These are phyloP conservation scores for Globisporangium radiosum DNA, from an alignment of 352 stramenopile genomes.

Conservation along the genomic window DNA sequence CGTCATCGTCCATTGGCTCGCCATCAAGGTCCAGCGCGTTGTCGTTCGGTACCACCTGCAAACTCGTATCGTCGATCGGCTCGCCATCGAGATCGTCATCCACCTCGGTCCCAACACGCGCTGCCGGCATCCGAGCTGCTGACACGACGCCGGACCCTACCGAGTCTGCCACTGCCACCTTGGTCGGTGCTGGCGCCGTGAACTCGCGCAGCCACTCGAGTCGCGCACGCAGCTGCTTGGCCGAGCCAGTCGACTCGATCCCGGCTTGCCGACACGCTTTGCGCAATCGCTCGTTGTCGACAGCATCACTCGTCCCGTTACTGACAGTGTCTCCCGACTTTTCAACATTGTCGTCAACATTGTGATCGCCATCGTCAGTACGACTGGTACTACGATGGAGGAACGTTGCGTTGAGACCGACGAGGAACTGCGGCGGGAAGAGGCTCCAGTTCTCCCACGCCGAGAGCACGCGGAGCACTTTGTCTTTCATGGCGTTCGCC, in stretches of 20 bases:
- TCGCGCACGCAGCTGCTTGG: constrained; percentile 31
- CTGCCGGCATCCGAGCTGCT: constrained; percentile 2
- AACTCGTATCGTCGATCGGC: constrained; percentile 14
- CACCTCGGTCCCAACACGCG: background rate
- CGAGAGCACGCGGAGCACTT: constrained; percentile 65
- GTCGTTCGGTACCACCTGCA: no score
- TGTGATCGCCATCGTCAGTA: constrained; percentile 7
- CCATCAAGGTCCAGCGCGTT: constrained; percentile 15
- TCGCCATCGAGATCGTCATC: constrained; percentile 38
- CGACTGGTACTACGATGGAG: constrained; percentile 15
- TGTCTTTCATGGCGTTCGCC: constrained; percentile 74
- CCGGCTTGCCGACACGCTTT: constrained; percentile 65
- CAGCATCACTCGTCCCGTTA: background rate
- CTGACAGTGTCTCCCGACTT: background rate
- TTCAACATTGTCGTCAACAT: constrained; percentile 57
- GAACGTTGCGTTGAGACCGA: constrained; percentile 79
- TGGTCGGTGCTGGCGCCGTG: constrained; percentile 29
- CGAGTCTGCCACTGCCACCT: background rate
- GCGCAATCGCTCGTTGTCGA: constrained; percentile 40
- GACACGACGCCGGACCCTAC: background rate
- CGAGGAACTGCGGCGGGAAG: constrained; percentile 64
- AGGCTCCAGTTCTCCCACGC: constrained; percentile 78
- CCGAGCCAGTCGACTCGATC: constrained; percentile 42
- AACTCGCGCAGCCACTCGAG: constrained; percentile 72
- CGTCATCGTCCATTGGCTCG: constrained; percentile 19